Percentiles rank a stretch among this genome's conserved stretches.
phyloP scores from a whole-genome alignment of 305 asterid species.

The Ilex paraguariensis region DNA sequence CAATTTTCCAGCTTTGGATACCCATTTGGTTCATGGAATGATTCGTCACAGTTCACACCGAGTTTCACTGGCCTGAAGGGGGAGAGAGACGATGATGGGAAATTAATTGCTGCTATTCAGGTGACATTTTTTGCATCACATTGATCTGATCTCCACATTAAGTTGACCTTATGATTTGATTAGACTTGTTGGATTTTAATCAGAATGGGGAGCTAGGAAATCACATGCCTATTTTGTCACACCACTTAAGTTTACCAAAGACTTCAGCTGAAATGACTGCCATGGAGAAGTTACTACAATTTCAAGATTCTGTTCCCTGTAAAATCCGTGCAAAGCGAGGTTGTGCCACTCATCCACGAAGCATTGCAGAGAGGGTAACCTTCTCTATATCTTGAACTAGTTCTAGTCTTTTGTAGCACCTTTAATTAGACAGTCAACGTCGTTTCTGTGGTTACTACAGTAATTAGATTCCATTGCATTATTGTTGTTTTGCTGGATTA shows the following conservation, averaged over 20 bases:
- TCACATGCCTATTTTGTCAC: constrained; percentile 44
- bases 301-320: constrained; percentile 68
- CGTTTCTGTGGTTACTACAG: too few species aligned
- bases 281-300: constrained; percentile 60
- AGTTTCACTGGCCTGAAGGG: constrained; percentile 44
- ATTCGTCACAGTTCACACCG: constrained; percentile 42
- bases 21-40: constrained; percentile 50
- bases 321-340: constrained; percentile 90
- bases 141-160: not conserved
- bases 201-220: constrained; percentile 42
- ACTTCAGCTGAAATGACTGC: constrained; percentile 44
- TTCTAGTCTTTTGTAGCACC: too few species aligned
- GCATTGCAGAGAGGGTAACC: constrained; percentile 91
- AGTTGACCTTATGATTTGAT: not conserved
- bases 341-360: constrained; percentile 91
- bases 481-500: too few species aligned
- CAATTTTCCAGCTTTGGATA: constrained; percentile 36
- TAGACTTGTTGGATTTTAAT: not conserved
- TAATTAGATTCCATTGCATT: too few species aligned
- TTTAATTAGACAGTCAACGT: too few species aligned
- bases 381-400: not conserved
- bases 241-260: constrained; percentile 63
- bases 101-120: constrained; percentile 30
- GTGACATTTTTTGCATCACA: constrained; percentile 17
- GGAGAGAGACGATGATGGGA: constrained; percentile 44